These are phyloP conservation scores for Xanthoconium stramineum DNA, from an alignment of 768 basidiomycete species.

Conservation along the genomic window DNA sequence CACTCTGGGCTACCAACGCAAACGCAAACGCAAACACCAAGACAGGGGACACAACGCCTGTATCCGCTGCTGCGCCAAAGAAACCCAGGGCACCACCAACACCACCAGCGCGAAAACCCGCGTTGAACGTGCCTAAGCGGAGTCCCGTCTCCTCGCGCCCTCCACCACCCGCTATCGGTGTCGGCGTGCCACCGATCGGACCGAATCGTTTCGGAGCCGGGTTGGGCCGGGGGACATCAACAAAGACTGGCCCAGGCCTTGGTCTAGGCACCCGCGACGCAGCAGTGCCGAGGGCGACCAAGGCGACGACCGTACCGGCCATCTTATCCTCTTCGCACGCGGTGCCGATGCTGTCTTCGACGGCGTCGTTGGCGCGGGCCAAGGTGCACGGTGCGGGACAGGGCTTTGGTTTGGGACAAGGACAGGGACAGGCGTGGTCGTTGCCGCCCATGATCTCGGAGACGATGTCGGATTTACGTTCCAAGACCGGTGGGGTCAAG, in stretches of 20 bases:
- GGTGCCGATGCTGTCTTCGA: constrained; percentile 67
- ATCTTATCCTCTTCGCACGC: constrained; percentile 71
- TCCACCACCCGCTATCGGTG: background rate
- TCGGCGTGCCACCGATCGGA: background rate
- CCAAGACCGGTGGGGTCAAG: constrained; percentile 11
- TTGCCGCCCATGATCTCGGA: constrained; percentile 37
- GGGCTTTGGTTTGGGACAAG: constrained; percentile 13
- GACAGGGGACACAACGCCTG: constrained; percentile 3
- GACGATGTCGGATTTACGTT: constrained; percentile 18
- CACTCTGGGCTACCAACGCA: constrained; percentile 61
- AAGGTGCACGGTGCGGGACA: constrained; percentile 17
- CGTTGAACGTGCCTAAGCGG: constrained; percentile 9
- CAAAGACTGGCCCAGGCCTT: background rate
- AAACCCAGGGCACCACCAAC: constrained; percentile 2
- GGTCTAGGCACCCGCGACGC: constrained; percentile 15
- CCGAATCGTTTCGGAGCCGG: background rate
- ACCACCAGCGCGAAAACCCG: constrained; percentile 12
- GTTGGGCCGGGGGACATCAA: background rate
- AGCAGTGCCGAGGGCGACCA: constrained; percentile 38
- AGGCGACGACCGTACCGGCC: constrained; percentile 67
- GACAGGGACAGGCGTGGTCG: constrained; percentile 14
- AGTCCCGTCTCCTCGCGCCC: constrained; percentile 2
- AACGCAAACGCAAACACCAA: background rate
- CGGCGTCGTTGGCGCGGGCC: constrained; percentile 68
- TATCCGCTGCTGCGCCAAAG: constrained; percentile 1